phyloP scores from a whole-genome alignment of 1,284 basidiomycete species.

The Volvariella surrecta region DNA sequence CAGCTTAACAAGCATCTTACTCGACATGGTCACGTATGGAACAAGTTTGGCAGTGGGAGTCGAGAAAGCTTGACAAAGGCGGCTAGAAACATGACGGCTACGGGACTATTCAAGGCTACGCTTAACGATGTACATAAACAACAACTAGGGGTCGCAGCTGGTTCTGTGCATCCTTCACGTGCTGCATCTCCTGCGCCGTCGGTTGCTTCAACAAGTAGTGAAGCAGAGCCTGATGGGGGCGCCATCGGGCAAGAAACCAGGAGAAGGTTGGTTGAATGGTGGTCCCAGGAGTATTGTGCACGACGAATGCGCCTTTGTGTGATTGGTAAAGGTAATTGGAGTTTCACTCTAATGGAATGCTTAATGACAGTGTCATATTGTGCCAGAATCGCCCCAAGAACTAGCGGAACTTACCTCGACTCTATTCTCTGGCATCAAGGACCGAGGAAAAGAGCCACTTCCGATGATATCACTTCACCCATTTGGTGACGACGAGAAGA shows the following conservation, averaged over 20 bases:
- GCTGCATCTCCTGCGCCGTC: conserved; percentile 59
- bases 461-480: conserved; percentile 74
- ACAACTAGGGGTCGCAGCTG: conserved; percentile 26
- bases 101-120: conserved; percentile 27
- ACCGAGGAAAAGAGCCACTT: conserved; percentile 57
- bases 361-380: conserved; percentile 5
- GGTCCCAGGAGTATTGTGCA: conserved; percentile 88
- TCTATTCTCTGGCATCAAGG: conserved; percentile 73
- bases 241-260: conserved; percentile 81
- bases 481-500: conserved; percentile 64
- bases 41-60: conserved; percentile 93
- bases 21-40: conserved; percentile 78
- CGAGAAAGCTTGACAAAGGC: conserved; percentile 75
- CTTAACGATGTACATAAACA: conserved; percentile 13
- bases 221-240: conserved; percentile 66
- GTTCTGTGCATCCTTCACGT: conserved; percentile 41
- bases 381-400: conserved; percentile 72
- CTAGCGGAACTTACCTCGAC: conserved; percentile 63
- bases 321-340: conserved; percentile 68
- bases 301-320: conserved; percentile 91
- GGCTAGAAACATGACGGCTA: conserved; percentile 45
- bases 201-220: conserved; percentile 39
- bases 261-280: conserved; percentile 92
- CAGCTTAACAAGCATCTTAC: conserved; percentile 92
- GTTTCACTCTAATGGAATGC: neutral